Base-by-base conservation (phyloP, 495 filamentous ascomycete species). In the Penicillium mononematosum region DNA sequence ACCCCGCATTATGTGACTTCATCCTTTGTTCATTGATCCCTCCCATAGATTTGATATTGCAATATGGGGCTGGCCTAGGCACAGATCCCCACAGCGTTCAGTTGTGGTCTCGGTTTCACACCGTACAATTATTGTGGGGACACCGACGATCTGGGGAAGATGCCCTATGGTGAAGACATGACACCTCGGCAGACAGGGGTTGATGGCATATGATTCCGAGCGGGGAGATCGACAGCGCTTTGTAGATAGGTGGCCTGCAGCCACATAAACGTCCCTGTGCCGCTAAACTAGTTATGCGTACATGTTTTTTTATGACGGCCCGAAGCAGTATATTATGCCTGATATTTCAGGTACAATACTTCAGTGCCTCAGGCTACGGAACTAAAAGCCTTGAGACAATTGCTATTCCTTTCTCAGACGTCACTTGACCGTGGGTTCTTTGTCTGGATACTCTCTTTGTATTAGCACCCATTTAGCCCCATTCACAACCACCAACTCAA, bases 1-100 rank as follows among this genome's bases (percentile, higher is more conserved):
- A 53, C 63, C 69, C 69, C 69, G 63, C 67, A 54, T 36, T 27
- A 36, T 24, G 58, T 60, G 61, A 55, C 39, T 48, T 61, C 58
- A 61, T 54, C 25, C n/a, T 44, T 49, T 7, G 36, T 12, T 32
- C 10, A 48, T 29, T 29, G 31, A 12, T 39, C 36, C 36, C 6
- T 9, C 3, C 0, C 32, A 5, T 20, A 7, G 1, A 19, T 22
- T 12, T 34, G 5, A 19, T 3, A 5, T 32, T 39, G 16, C 16
- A n/a, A 17, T n/a, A 39, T 20, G 9, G 29, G 9, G 5, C 6
- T 31, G 4, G 16, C 25, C n/a, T 48, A 19, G 27, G 10, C 29
- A 32, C 2, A 43, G n/a, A 39, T 38, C 53, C 46, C 32, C 16
- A 9, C 20, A 17, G 9, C 32, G 8, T 22, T 20, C 27, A 32